phyloP scores from a whole-genome alignment of 2,329 filamentous ascomycete species.

The Botryotinia globosa region DNA sequence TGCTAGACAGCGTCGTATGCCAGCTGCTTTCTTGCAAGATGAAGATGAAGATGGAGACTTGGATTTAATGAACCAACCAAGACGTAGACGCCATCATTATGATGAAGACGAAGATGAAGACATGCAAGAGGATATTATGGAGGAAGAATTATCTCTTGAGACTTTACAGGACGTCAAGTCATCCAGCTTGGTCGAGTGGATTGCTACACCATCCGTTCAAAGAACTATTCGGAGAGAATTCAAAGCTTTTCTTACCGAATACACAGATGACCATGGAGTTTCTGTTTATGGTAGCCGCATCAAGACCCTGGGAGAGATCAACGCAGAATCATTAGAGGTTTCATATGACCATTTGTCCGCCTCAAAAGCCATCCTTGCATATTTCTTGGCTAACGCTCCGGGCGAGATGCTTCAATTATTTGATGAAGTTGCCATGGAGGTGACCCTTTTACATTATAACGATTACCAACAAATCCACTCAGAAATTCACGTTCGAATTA shows the following conservation, averaged over 20 bases:
- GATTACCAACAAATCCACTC: conserved; percentile 97
- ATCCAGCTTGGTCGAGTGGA: conserved; percentile 90
- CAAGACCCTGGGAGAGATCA: conserved; percentile 91
- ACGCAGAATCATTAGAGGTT: conserved; percentile 93
- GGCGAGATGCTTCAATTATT: conserved; percentile 95
- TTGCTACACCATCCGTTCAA: conserved; percentile 84
- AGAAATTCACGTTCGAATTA: conserved; percentile 96
- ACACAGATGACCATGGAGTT: conserved; percentile 81
- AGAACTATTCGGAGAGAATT: conserved; percentile 94
- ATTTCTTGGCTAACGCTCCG: conserved; percentile 93
- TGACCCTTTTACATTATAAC: conserved; percentile 91
- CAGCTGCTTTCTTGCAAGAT: conserved; percentile 70
- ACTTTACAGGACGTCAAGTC: conserved; percentile 91
- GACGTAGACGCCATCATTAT: conserved; percentile 82
- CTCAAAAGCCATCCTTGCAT: conserved; percentile 89
- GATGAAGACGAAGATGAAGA: conserved; percentile 93
- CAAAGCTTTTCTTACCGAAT: conserved; percentile 95
- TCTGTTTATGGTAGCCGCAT: conserved; percentile 96
- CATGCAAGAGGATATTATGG: conserved; percentile 91
- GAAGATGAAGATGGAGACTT: conserved; percentile 79
- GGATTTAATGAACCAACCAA: conserved; percentile 81
- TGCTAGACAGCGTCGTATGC: conserved; percentile 62
- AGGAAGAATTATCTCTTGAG: conserved; percentile 90
- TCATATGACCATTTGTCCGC: conserved; percentile 90
- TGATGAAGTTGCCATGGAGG: conserved; percentile 94